Evolutionary conservation across 176 grass and related monocot genomes (phyloP).

Genomic region (Oryza officinalis): DNA sequence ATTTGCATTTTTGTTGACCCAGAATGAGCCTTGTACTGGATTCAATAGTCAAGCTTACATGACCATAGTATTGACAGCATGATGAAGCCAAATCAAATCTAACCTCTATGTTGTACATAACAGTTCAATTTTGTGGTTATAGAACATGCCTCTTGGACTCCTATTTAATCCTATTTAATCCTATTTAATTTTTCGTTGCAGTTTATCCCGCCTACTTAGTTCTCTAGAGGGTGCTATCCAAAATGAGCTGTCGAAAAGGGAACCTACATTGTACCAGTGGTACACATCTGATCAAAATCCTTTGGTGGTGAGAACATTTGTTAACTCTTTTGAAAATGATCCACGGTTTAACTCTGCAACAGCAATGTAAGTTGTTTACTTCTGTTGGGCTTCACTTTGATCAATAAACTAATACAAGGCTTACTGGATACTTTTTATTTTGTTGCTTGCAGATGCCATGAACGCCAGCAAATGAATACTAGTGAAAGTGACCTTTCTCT

Average conservation of each 20-base stretch:
- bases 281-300: slow-evolving; percentile 82
- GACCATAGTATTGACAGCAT: background rate
- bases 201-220: slow-evolving; percentile 68
- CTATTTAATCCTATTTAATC: slow-evolving; percentile 4
- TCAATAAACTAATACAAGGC: slow-evolving; percentile 13
- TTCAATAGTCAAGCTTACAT: slow-evolving; percentile 24
- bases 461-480: slow-evolving; percentile 49
- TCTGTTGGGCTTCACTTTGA: slow-evolving; percentile 19
- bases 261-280: slow-evolving; percentile 75
- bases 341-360: slow-evolving; percentile 71
- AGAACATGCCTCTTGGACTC: background rate
- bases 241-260: slow-evolving; percentile 68
- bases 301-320: slow-evolving; percentile 80
- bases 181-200: slow-evolving; percentile 45
- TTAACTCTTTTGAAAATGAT: slow-evolving; percentile 87
- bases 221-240: slow-evolving; percentile 75
- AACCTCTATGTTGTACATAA: background rate
- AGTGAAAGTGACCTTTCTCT: slow-evolving; percentile 80
- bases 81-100: slow-evolving; percentile 4
- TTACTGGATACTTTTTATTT: slow-evolving; percentile 1
- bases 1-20: background rate
- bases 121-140: slow-evolving; percentile 7
- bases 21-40: slow-evolving; percentile 1
- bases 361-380: slow-evolving; percentile 55
- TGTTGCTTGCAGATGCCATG: slow-evolving; percentile 58